Evolutionary conservation across 257 asterid species (phyloP), one percentile per base, ranked within the genome.

Genomic region (Capsicum chinense): DNA sequence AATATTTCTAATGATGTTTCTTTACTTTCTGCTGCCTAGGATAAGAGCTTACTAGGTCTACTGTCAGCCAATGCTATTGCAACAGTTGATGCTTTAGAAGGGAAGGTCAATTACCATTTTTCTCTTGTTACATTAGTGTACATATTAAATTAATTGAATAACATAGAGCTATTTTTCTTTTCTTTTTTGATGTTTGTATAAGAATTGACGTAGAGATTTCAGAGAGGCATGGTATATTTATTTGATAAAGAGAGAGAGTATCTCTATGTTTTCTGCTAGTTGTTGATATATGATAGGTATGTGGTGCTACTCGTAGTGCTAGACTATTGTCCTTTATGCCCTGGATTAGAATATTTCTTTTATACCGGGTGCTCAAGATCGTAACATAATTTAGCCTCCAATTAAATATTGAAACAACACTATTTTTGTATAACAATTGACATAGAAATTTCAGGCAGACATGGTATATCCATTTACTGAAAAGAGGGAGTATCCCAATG

Each of bases 21-120:
- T 21, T 26, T n/a, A 19, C 68, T 67, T 68, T 69, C 16, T 79
- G 26, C 73, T 78, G 54, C 87, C 74, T 86, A 94, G 99, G 98
- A 95, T 58, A 96, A 93, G 89, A 89, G 91, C 85, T 88, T 96
- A 67, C 91, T 92, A 16, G 92, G 93, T 58, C 85, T 95, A 74
- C 88, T 93, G 82, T 93, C 97, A 52, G 87, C 70, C 88, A 93
- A 90, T 89, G 94, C 95, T 56, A 59, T 90, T 84, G 90, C 86
- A 63, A 85, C 95, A 19, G 89, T 93, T 85, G 99, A 96, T 84
- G 86, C 97, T 76, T 89, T 94, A 90, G 98, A 93, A 87, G 99
- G 97, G 85, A 94, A 96, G 97, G 99, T 94, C 83, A 86, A 91
- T 83, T 83, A 84, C 79, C 86, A 82, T 83, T 64, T 85, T 66